Evolutionary conservation across 176 grass and related monocot genomes (phyloP).

Genomic region (Eleusine indica): DNA sequence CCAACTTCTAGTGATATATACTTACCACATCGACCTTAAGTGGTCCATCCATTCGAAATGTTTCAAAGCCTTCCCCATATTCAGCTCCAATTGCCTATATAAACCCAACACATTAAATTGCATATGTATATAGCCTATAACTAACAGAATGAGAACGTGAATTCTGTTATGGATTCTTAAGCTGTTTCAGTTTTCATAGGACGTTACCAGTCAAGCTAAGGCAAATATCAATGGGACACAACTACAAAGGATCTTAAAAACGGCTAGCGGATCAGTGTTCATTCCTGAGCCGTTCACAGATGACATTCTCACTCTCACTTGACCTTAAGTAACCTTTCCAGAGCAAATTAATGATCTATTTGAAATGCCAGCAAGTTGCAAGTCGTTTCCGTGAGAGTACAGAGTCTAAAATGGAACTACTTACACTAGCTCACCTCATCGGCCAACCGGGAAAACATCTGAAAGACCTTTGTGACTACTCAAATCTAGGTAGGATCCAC

Average conservation of each 20-base stretch:
- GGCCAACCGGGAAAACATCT: neutral
- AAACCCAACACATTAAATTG: conserved; percentile 26
- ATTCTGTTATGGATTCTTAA: neutral
- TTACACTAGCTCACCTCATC: neutral
- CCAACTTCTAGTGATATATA: conserved; percentile 7
- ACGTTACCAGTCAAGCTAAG: neutral
- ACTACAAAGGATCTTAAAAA: conserved; percentile 7
- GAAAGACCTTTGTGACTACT: neutral
- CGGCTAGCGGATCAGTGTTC: neutral
- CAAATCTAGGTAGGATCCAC: conserved; percentile 5
- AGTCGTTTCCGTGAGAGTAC: neutral
- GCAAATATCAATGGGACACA: neutral
- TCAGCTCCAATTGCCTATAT: conserved; percentile 86
- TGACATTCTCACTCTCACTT: conserved; percentile 22
- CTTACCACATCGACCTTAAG: conserved; percentile 97
- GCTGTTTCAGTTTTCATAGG: neutral
- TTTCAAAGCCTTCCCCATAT: conserved; percentile 98
- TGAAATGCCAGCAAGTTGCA: neutral
- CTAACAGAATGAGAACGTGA: neutral
- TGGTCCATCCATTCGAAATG: conserved; percentile 92
- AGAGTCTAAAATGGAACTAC: neutral
- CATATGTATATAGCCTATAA: neutral
- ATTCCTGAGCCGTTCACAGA: neutral
- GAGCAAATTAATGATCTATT: neutral
- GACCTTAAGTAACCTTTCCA: conserved; percentile 6